Evolutionary conservation across 345 rosid species (phyloP).

Genomic region (Acer yangbiense): DNA sequence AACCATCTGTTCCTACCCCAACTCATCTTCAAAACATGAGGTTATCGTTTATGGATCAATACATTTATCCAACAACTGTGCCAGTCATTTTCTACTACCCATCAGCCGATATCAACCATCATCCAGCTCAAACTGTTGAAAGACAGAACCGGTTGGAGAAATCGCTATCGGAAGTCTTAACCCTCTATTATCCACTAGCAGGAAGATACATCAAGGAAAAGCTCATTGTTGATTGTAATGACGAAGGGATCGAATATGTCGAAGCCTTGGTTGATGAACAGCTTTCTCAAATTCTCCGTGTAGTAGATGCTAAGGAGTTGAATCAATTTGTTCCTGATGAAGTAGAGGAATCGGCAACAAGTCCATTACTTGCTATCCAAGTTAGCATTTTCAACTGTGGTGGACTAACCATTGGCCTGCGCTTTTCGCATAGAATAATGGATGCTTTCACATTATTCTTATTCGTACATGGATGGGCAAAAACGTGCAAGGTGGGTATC

Average conservation of each 20-base stretch:
- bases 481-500: neutral
- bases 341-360: neutral
- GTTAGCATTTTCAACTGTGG: neutral
- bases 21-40: neutral
- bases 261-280: neutral
- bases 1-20: neutral
- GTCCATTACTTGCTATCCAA: neutral
- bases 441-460: neutral
- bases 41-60: neutral
- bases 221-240: neutral
- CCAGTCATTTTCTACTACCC: neutral
- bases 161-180: neutral
- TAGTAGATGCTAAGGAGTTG: neutral
- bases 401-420: neutral
- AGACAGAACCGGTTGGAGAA: neutral
- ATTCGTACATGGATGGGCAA: neutral
- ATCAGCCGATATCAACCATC: neutral
- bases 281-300: neutral
- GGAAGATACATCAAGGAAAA: neutral
- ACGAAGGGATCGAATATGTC: neutral
- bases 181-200: neutral
- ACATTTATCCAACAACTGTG: neutral
- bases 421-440: neutral
- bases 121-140: neutral
- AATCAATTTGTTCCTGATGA: neutral